Base-by-base conservation (phyloP, 208 protist genomes). In the Naegleria fowleri region DNA sequence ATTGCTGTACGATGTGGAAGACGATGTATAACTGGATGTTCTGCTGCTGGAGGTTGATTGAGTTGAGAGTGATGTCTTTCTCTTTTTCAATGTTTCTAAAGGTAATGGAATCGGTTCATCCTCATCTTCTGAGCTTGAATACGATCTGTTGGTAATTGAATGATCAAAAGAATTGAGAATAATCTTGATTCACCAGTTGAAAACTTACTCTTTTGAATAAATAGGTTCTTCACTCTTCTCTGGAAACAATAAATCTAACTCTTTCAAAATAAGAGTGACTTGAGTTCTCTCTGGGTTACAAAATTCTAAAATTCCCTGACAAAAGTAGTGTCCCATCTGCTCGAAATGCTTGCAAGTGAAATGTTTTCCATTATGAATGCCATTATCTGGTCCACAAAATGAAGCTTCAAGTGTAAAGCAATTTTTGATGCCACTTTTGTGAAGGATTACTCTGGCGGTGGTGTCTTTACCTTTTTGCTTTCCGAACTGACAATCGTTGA, bases 351-450 rank as follows among this genome's bases (percentile, higher is more conserved):
- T 16, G 4, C 15, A 15, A 40, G 7, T 90, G 58, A 93, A 93
- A 40, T 93, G 92, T 15, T 41, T 89, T 43, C 52, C 83, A 22
- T 2, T 7, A 7, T 90, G 40, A 83, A 5, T n/a, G 9, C 92
- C 92, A 93, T 89, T 75, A 19, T 59, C 58, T 9, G 92, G 85
- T 52, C 92, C 92, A 91, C 91, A 93, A 36, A 94, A 94, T 6
- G 92, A 93, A 38, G 92, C 85, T 41, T 94, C 92, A 88, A 94
- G 93, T 1, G 92, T 94, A 33, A 94, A 93, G 9, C 89, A 93
- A 67, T 94, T 94, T 13, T 91, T 29, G 9, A 94, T 1, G 9
- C 59, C 52, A 19, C 86, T 91, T 67, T 40, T 52, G 33, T 90
- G 36, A 16, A 92, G 36, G n/a, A 94, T 91, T 15, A 94, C 92